Evolutionary conservation across 2,329 filamentous ascomycete species (phyloP).

Genomic region (Exophiala phaeomuriformis): DNA sequence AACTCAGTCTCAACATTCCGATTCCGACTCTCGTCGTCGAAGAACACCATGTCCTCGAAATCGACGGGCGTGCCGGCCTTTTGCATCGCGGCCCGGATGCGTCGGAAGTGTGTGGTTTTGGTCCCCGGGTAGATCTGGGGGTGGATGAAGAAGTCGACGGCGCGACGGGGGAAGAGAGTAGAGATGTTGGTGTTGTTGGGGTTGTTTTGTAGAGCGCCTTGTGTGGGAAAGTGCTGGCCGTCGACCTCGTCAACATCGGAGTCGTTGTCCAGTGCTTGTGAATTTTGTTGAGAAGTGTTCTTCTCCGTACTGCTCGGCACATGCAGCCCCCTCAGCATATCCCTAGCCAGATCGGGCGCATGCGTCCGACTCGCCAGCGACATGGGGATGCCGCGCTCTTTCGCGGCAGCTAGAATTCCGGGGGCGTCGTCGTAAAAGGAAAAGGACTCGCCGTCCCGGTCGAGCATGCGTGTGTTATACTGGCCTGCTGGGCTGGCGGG

Average conservation of each 20-base stretch:
- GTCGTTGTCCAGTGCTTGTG: neutral
- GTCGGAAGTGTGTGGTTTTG: slow-evolving; percentile 80
- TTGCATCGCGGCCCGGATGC: slow-evolving; percentile 50
- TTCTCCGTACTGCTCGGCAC: slow-evolving; percentile 37
- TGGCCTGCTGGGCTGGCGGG: slow-evolving; percentile 41
- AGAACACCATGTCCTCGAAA: slow-evolving; percentile 87
- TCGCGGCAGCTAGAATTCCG: slow-evolving; percentile 56
- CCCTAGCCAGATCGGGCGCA: slow-evolving; percentile 69
- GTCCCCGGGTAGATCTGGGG: slow-evolving; percentile 62
- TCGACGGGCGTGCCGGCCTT: slow-evolving; percentile 44
- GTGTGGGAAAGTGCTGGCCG: neutral
- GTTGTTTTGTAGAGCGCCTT: slow-evolving; percentile 46
- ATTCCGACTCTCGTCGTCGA: slow-evolving; percentile 86
- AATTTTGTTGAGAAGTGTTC: too few species aligned
- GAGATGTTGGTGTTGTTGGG: slow-evolving; percentile 45
- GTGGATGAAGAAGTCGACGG: slow-evolving; percentile 50
- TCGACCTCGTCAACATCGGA: slow-evolving; percentile 27
- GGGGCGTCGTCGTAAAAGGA: slow-evolving; percentile 66
- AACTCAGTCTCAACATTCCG: slow-evolving; percentile 65
- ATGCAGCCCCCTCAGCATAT: slow-evolving; percentile 70
- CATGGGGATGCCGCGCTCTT: slow-evolving; percentile 49
- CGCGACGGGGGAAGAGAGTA: slow-evolving; percentile 27
- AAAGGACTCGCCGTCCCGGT: slow-evolving; percentile 56
- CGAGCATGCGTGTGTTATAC: slow-evolving; percentile 19
- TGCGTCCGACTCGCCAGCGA: slow-evolving; percentile 74